Percentiles rank a stretch among this genome's conserved stretches.
These are phyloP conservation scores for Amyloporia xantha DNA, from an alignment of 768 basidiomycete genomes.

Conservation along the genomic window DNA sequence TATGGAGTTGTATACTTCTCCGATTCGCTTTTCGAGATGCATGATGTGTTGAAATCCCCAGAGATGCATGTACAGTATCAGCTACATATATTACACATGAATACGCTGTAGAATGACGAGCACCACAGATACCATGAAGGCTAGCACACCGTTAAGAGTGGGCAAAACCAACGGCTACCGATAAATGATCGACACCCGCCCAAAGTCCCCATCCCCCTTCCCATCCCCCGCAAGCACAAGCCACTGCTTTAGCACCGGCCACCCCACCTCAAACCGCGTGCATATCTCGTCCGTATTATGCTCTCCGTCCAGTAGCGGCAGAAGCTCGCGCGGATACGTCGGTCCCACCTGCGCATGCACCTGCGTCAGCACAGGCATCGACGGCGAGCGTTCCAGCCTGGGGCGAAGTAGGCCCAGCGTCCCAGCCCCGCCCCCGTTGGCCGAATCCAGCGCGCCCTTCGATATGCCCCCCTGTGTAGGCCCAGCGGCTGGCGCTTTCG, in stretches of 20 bases:
- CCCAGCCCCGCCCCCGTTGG: background rate
- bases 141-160: no score
- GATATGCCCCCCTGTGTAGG: background rate
- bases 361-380: slow-evolving; percentile 31
- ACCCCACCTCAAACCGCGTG: slow-evolving; percentile 73
- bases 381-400: slow-evolving; percentile 52
- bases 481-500: background rate
- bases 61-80: no score
- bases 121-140: no score
- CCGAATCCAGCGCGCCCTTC: background rate
- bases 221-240: slow-evolving; percentile 52
- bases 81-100: no score
- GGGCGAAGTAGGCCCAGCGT: slow-evolving; percentile 34
- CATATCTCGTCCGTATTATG: slow-evolving; percentile 92
- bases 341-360: slow-evolving; percentile 23
- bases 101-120: no score
- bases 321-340: slow-evolving; percentile 51
- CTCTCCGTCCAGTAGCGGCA: slow-evolving; percentile 71
- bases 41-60: no score
- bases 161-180: no score
- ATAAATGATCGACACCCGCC: slow-evolving; percentile 73
- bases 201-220: slow-evolving; percentile 57
- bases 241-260: slow-evolving; percentile 77
- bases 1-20: no score
- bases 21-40: no score